Percentiles rank a stretch among this genome's conserved stretches.
Conservation (phyloP, 306 rosid species). For the Gastrolobium bilobum region DNA sequence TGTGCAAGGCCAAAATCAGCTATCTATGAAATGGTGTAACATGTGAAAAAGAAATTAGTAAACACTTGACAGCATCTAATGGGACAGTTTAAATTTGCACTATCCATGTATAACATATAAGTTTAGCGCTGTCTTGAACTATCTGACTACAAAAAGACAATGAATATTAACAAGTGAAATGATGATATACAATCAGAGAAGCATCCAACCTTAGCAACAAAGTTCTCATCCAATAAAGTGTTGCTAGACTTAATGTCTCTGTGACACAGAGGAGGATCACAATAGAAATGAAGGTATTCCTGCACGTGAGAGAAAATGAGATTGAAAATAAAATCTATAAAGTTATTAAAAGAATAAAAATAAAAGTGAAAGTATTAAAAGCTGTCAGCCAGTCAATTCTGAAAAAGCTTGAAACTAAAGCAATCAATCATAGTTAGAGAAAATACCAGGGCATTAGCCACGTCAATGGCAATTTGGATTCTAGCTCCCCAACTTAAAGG, state of each 20-base stretch:
- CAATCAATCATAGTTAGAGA: slow-evolving; percentile 39
- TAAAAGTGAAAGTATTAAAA: slow-evolving; percentile 9
- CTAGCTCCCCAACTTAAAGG: slow-evolving; percentile 91
- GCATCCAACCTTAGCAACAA: slow-evolving; percentile 86
- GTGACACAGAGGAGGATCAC: slow-evolving; percentile 97
- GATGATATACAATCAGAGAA: slow-evolving; percentile 40
- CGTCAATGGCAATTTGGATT: slow-evolving; percentile 91
- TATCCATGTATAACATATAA: slow-evolving; percentile 14
- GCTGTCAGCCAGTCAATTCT: not conserved
- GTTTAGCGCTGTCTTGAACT: slow-evolving; percentile 34
- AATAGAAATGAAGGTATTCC: slow-evolving; percentile 99
- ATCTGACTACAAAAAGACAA: not conserved
- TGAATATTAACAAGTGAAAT: slow-evolving; percentile 33
- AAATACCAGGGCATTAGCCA: slow-evolving; percentile 96
- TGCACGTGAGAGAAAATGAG: slow-evolving; percentile 57
- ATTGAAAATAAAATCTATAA: slow-evolving; percentile 24
- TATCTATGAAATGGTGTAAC: slow-evolving; percentile 61
- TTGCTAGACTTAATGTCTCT: slow-evolving; percentile 98
- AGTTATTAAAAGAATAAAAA: not conserved
- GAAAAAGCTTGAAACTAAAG: slow-evolving; percentile 34
- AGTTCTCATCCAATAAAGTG: slow-evolving; percentile 85
- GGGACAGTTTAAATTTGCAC: slow-evolving; percentile 25
- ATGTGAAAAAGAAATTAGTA: slow-evolving; percentile 25
- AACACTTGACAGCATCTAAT: slow-evolving; percentile 26
- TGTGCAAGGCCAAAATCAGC: slow-evolving; percentile 99